A percentile compares a stretch with the other conserved stretches of the same genome.
phyloP scores from a whole-genome alignment of 495 filamentous ascomycete species.

The Cercophora newfieldiana region DNA sequence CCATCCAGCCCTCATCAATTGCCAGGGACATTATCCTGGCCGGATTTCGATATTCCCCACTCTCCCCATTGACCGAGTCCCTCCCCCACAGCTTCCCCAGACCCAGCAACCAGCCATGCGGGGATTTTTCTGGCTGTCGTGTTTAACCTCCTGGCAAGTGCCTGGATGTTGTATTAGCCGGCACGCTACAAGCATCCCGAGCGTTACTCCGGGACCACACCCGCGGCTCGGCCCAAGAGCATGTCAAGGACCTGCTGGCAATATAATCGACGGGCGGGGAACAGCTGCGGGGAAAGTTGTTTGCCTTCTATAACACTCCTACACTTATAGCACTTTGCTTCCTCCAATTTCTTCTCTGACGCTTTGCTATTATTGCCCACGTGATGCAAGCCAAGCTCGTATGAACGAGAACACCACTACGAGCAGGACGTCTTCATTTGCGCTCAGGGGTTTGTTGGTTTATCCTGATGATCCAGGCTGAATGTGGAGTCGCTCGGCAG shows the following conservation, averaged over 20 bases:
- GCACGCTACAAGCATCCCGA: background rate
- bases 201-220: background rate
- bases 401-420: background rate
- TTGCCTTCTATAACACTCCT: background rate
- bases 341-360: background rate
- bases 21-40: background rate
- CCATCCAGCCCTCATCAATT: background rate
- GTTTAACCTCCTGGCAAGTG: constrained; percentile 5
- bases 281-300: background rate
- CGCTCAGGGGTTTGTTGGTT: constrained; percentile 3
- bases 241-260: constrained; percentile 11
- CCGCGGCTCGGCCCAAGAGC: constrained; percentile 22
- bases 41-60: background rate
- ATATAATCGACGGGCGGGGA: constrained; percentile 3
- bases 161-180: constrained; percentile 17
- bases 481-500: constrained; percentile 1
- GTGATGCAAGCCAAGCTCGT: background rate
- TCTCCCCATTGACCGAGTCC: background rate
- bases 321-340: background rate
- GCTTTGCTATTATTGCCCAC: background rate
- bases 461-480: background rate
- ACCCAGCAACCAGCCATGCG: constrained; percentile 11
- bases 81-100: constrained; percentile 26
- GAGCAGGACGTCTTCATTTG: background rate
- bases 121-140: constrained; percentile 15